Conservation (phyloP, 306 rosid genomes). For the Heteromeles arbutifolia region DNA sequence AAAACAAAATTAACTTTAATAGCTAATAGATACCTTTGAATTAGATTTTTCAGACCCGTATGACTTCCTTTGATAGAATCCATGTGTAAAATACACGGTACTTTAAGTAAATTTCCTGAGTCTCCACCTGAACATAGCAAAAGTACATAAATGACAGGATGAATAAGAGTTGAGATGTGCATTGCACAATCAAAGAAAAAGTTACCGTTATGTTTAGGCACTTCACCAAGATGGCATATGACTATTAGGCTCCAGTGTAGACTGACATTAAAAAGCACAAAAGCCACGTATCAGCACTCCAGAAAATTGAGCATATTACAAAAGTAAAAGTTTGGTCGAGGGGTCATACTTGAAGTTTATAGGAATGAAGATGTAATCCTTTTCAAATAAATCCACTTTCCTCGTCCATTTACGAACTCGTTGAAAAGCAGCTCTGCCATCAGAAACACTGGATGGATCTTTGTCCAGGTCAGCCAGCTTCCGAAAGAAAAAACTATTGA, state of each 20-base stretch:
- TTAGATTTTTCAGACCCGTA: slow-evolving; percentile 72
- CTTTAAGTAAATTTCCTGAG: slow-evolving; percentile 40
- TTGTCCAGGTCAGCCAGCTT: slow-evolving; percentile 95
- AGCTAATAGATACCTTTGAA: slow-evolving; percentile 66
- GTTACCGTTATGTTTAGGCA: slow-evolving; percentile 59
- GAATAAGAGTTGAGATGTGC: not conserved
- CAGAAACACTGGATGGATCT: slow-evolving; percentile 86
- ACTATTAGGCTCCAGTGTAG: slow-evolving; percentile 92
- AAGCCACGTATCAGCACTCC: slow-evolving; percentile 25
- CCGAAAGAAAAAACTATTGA: slow-evolving; percentile 94
- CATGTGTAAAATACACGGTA: slow-evolving; percentile 90
- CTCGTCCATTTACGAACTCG: slow-evolving; percentile 98
- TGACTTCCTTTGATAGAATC: slow-evolving; percentile 96
- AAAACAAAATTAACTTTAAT: slow-evolving; percentile 5
- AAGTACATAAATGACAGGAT: slow-evolving; percentile 13
- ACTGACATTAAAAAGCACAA: slow-evolving; percentile 41
- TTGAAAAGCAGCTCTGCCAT: slow-evolving; percentile 85
- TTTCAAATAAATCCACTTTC: slow-evolving; percentile 78
- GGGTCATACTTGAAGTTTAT: slow-evolving; percentile 82
- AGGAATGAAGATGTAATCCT: slow-evolving; percentile 91
- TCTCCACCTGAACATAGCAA: slow-evolving; percentile 49
- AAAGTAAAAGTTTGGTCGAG: slow-evolving; percentile 7
- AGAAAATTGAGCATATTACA: slow-evolving; percentile 14
- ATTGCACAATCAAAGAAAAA: slow-evolving; percentile 11
- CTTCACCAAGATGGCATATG: slow-evolving; percentile 90